Base-by-base conservation (phyloP, 306 rosid genomes). In the Castanopsis chinensis region DNA sequence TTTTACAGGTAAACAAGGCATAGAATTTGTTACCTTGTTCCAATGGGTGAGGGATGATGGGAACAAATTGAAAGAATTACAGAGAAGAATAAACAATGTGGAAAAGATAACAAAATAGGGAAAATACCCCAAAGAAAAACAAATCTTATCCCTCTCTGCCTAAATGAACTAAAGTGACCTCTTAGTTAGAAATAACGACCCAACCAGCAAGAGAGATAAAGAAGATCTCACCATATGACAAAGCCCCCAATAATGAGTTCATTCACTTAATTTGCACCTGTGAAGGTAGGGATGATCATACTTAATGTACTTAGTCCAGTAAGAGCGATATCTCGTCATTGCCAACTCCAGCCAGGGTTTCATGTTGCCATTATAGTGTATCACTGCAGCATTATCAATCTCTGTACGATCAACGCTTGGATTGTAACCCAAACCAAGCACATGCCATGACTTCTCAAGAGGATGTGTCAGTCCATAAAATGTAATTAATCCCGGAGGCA, bases 351-450 rank as follows among this genome's bases (percentile, higher is more conserved):
- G 70, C 99, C 99, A 96, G 2, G 99, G 99, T 76, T 96, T 96
- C 97, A 93, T 90, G 78, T 95, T 95, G 64, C 99, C 99, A 52
- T 93, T 93, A 82, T 90, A 96, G 87, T 96, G 99, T 65, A 96
- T 77, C 30, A 96, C 98, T 33, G 99, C 97, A 20, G 99, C 98
- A 12, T 88, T 89, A 27, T 91, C 94, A 32, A 96, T 85, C 57
- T 85, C 84, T 5, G 82, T 55, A 61, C 87, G 89, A 78, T 85
- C 91, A 43, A 96, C 81, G 41, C 90, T 91, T 56, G 99, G 98
- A 84, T 91, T 93, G 88, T 96, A 96, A 45, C 99, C 99, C 88
- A 96, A 90, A 80, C 99, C 99, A 76, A 96, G 99, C 28, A 96
- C 97, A 77, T 96, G 98, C 99, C 99, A 96, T 18, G 94, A 89